Base-by-base conservation (phyloP, 176 grass and related monocot species). In the Oryza coarctata region DNA sequence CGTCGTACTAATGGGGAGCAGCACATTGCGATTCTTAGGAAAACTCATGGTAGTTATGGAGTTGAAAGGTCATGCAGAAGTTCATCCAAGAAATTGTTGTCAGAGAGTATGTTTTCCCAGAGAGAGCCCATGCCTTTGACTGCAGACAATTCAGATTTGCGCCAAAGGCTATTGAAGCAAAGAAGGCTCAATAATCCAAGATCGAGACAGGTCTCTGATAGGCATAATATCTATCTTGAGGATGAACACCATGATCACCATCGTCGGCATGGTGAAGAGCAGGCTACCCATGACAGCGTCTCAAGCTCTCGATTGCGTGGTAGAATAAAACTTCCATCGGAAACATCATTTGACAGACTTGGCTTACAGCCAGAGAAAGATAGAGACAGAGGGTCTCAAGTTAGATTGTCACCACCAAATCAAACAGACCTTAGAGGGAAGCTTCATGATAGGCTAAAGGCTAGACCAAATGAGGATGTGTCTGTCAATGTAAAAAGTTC, bases 91-190 rank as follows among this genome's bases (percentile, higher is more conserved):
- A 94, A 66, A 22, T 71, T 87, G 62, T 33, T 36, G 9, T 70
- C 85, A 2, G 81, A 80, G 32, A 74, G 80, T 80, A 86, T 69
- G 75, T 67, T 68, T 90, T 65, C 80, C 0, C 63, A 86, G 44
- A 72, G 70, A 73, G 86, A 80, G 11, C 27, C 62, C 61, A 41
- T 70, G 33, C 31, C 41, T 30, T 68, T 36, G 13, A 41, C 33
- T 63, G 68, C 88, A 27, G 35, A 44, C 14, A 69, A 69, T 38
- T 90, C 82, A 9, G 88, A 94, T 73, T 68, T 94, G 66, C 88
- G 88, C 41, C 88, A 94, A 65, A 80, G 65, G 71, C 83, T 94
- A 85, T 73, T 86, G 70, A 89, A 94, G 63, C 86, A 75, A 79
- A 87, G 89, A 85, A 85, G 74, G 73, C 77, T 83, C 29, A 80